These are phyloP conservation scores for Petunia axillaris DNA, from an alignment of 257 asterid genomes.

Conservation along the genomic window DNA sequence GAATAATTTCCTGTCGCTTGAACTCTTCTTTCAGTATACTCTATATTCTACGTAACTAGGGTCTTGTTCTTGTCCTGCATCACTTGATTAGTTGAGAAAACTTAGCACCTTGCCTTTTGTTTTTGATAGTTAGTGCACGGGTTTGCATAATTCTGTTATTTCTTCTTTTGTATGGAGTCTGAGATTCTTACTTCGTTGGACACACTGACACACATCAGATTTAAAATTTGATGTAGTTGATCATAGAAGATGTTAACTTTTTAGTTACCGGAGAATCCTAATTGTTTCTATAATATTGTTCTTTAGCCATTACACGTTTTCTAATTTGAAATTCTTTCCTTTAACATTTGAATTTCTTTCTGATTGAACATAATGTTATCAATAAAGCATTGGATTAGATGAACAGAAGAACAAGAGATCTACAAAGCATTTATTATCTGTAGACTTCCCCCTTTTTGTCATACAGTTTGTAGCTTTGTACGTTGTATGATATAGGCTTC, in stretches of 20 bases:
- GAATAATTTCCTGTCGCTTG: not conserved
- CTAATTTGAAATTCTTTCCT: not conserved
- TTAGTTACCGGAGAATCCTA: not conserved
- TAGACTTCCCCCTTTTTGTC: not conserved
- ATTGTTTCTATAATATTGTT: slow-evolving; percentile 9
- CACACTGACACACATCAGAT: too few species aligned
- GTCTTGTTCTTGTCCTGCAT: not conserved
- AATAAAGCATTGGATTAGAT: not conserved
- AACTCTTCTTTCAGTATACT: not conserved
- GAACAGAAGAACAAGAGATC: not conserved
- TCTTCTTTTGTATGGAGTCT: not conserved
- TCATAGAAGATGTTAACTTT: not conserved
- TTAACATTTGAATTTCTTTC: not conserved
- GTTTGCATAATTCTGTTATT: not conserved
- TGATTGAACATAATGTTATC: not conserved
- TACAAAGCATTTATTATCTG: not conserved
- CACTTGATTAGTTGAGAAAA: not conserved
- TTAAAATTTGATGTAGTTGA: not conserved
- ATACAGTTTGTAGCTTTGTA: not conserved
- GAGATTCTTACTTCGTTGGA: too few species aligned
- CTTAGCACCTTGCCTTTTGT: not conserved
- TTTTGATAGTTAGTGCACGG: not conserved
- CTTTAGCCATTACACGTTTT: not conserved
- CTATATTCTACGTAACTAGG: not conserved
- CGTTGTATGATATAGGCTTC: slow-evolving; percentile 3